Evolutionary conservation across 495 filamentous ascomycete genomes (phyloP), one percentile per base, ranked within the genome.

Genomic region (Geoglossum glabrum): DNA sequence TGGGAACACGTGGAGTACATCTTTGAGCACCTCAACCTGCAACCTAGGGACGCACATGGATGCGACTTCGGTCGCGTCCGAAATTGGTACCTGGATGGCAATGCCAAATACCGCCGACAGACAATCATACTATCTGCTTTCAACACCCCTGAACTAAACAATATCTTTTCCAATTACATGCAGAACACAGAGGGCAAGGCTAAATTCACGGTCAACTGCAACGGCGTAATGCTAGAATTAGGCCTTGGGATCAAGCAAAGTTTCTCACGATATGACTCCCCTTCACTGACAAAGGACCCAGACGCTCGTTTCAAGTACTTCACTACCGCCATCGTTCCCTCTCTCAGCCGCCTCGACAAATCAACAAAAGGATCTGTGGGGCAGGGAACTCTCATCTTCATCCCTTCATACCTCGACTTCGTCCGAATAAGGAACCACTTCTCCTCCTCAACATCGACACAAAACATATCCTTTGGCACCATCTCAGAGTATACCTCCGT

Each of bases 1-100:
- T 97, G 93, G 92, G 90, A 95, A 63, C 89, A 97, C 70, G 78
- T 95, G 56, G 85, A 88, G 62, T 85, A 81, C 66, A 81, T 95
- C 62, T 86, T 96, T 65, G 79, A 87, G 60, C 88, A 96, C 69
- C 80, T 97, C 50, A 98, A 97, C 68, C 74, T 83, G 46, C 88
- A 92, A 63, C 92, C 90, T 19, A 84, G 80, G 57, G 86, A 95
- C 64, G 79, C 86, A 3, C 92, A 97, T 69, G 88, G 86, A 60
- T 94, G 87, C 64, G 92, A 98, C 72, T 95, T 96, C 68, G 84
- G 82, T 61, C 83, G 93, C 3, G 89, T 96, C 15, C 80, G 93
- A 33, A 78, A 74, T 57, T 96, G 87, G 87, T 96, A 94, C 68
- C 76, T 98, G 9, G 88, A 98, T 68, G 82, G 81, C 64, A 77